A percentile compares a stretch with the other conserved stretches of the same genome.
Evolutionary conservation across 148 eudicot species (phyloP).

Genomic region (Chenopodium quinoa): DNA sequence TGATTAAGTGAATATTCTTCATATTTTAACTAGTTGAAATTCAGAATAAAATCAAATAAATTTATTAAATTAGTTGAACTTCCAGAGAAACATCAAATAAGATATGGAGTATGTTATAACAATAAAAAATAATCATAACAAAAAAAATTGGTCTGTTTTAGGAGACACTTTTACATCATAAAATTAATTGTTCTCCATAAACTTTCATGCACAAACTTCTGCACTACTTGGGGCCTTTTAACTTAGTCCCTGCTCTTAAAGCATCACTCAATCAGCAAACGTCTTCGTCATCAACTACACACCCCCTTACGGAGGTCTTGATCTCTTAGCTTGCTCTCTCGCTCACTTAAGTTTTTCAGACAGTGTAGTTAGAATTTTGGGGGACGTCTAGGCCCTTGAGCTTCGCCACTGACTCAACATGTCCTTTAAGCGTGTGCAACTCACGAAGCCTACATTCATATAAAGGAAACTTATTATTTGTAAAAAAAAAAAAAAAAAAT

Average conservation of each 20-base stretch:
- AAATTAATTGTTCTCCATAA: slow-evolving; percentile 20
- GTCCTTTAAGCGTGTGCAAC: slow-evolving; percentile 83
- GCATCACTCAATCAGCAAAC: slow-evolving; percentile 27
- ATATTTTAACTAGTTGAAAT: too few relatives aligned
- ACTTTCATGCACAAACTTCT: slow-evolving; percentile 20
- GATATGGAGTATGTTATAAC: too few relatives aligned
- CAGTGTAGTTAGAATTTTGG: slow-evolving; percentile 71
- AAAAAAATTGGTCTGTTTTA: slow-evolving; percentile 10
- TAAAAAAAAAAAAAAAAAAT: too few relatives aligned
- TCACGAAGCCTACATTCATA: slow-evolving; percentile 61
- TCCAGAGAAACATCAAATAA: neutral
- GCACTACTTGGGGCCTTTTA: slow-evolving; percentile 4
- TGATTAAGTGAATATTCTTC: too few relatives aligned
- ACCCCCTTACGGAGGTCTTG: neutral
- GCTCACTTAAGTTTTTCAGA: slow-evolving; percentile 31
- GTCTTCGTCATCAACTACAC: slow-evolving; percentile 25
- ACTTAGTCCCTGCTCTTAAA: slow-evolving; percentile 12
- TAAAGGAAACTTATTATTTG: neutral
- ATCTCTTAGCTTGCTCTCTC: neutral
- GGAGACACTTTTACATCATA: slow-evolving; percentile 24
- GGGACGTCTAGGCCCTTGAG: slow-evolving; percentile 82
- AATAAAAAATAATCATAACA: too few relatives aligned
- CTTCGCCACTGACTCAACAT: slow-evolving; percentile 85
- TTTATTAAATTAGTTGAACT: neutral
- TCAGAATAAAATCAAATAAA: too few relatives aligned